Base-by-base conservation (phyloP, 257 asterid species). In the Vinca minor region DNA sequence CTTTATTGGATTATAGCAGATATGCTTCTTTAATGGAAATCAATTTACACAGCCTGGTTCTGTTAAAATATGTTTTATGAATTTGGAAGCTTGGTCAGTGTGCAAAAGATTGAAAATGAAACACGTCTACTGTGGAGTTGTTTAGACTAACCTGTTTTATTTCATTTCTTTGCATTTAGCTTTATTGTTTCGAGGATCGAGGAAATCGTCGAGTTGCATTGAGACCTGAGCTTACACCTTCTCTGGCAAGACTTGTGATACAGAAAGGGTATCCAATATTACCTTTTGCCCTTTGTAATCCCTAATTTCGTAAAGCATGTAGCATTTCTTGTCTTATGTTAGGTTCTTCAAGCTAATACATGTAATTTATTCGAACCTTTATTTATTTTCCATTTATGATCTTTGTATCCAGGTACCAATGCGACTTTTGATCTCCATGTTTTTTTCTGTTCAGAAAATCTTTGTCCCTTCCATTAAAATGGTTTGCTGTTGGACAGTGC, bases 401-500 rank as follows among this genome's bases (percentile, higher is more conserved):
- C 77, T 73, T 77, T 75, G 69, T 68, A 73, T 78, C 82, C 87
- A 69, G 80, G 82, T 76, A 70, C 77, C 60, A 77, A 72, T 74
- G 80, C 86, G 77, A 73, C 76, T 71, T 77, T 83, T 91, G 81
- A 82, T 81, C 77, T 76, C 78, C 81, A 57, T 75, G 52, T 83
- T 79, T 83, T 85, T 82, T 77, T 76, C 78, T 79, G 78, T 83
- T 77, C 96, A 92, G 97, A 84, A 92, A 92, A 92, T 92, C 97
- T 26, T 80, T 81, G 26, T 71, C 98, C 58, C 98, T 92, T 74
- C 96, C 96, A 23, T 73, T 92, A 60, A 89, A 87, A 83, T 92
- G 98, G 98, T 92, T 89, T 83, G 84, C 97, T 75, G 83, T 92
- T 78, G 97, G 96, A 62, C 98, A 89, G 82, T 93, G 98, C 83